Conservation (phyloP, 345 rosid genomes). For the Citrus cavaleriei region DNA sequence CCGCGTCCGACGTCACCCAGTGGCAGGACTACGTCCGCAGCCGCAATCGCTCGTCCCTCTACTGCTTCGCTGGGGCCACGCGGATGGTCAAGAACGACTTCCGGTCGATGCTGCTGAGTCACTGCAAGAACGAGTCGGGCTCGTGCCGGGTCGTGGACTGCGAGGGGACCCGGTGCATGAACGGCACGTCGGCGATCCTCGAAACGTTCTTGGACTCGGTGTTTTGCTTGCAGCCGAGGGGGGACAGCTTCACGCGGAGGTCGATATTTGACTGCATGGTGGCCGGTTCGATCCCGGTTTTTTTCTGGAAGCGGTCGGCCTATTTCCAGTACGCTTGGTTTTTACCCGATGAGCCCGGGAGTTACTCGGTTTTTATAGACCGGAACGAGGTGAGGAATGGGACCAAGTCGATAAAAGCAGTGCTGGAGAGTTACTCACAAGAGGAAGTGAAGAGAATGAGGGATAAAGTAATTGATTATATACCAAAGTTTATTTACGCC, state of each 20-base stretch:
- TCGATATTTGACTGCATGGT: constrained; percentile 95
- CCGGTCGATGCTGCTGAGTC: constrained; percentile 55
- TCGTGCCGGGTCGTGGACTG: constrained; percentile 69
- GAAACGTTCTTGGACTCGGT: constrained; percentile 74
- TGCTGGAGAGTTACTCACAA: constrained; percentile 56
- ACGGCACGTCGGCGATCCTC: constrained; percentile 71
- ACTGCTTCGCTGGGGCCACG: constrained; percentile 90
- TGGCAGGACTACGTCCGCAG: constrained; percentile 80
- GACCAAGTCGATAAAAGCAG: constrained; percentile 42
- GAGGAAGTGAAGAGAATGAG: constrained; percentile 73
- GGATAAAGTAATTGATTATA: constrained; percentile 63
- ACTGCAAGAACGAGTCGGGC: constrained; percentile 54
- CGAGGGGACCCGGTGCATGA: constrained; percentile 50
- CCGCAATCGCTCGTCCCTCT: constrained; percentile 51
- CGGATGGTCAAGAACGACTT: constrained; percentile 74
- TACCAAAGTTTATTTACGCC: constrained; percentile 73
- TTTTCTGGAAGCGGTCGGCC: constrained; percentile 89
- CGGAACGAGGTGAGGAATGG: constrained; percentile 73
- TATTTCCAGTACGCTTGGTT: constrained; percentile 93
- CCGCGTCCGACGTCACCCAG: constrained; percentile 55
- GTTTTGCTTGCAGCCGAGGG: constrained; percentile 91
- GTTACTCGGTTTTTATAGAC: constrained; percentile 85
- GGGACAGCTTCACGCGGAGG: constrained; percentile 91
- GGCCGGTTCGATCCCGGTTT: constrained; percentile 93
- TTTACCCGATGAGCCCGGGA: constrained; percentile 58